These are phyloP conservation scores for Chaetomium fimeti DNA, from an alignment of 495 filamentous ascomycete genomes.

Conservation along the genomic window DNA sequence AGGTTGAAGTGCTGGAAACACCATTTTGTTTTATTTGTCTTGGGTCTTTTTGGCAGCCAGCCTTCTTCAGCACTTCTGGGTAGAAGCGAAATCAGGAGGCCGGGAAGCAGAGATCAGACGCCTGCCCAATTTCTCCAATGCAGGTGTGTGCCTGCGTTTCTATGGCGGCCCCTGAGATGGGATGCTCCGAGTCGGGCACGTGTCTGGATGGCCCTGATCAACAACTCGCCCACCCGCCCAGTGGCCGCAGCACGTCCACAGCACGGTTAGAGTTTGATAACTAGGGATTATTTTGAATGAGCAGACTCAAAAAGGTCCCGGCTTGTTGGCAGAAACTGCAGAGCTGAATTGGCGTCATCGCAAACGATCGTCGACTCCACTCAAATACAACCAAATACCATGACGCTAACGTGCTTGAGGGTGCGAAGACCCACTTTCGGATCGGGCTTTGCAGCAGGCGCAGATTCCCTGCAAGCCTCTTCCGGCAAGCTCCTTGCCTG, in stretches of 20 bases:
- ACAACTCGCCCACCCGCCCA: too few species aligned
- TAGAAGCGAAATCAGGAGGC: slow-evolving; percentile 7
- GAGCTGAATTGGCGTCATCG: not conserved
- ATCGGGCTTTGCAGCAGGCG: slow-evolving; percentile 2
- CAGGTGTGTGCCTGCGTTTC: not conserved
- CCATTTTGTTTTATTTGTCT: slow-evolving; percentile 1
- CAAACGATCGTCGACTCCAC: not conserved
- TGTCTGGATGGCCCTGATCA: too few species aligned
- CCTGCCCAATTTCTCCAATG: not conserved
- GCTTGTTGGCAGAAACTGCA: too few species aligned
- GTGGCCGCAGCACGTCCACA: too few species aligned
- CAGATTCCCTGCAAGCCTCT: not conserved
- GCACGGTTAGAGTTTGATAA: too few species aligned
- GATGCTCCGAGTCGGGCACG: too few species aligned
- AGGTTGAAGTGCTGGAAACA: not conserved
- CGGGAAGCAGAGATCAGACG: slow-evolving; percentile 11
- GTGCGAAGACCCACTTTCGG: slow-evolving; percentile 6
- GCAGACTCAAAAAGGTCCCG: too few species aligned
- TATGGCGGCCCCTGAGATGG: not conserved
- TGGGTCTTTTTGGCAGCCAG: not conserved
- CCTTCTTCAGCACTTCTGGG: not conserved
- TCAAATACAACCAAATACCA: not conserved
- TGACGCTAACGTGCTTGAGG: not conserved
- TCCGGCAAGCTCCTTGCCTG: slow-evolving; percentile 12
- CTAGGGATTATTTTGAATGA: too few species aligned